Conservation (phyloP, 176 grass and related monocot species). For the Aegilops bicornis region DNA sequence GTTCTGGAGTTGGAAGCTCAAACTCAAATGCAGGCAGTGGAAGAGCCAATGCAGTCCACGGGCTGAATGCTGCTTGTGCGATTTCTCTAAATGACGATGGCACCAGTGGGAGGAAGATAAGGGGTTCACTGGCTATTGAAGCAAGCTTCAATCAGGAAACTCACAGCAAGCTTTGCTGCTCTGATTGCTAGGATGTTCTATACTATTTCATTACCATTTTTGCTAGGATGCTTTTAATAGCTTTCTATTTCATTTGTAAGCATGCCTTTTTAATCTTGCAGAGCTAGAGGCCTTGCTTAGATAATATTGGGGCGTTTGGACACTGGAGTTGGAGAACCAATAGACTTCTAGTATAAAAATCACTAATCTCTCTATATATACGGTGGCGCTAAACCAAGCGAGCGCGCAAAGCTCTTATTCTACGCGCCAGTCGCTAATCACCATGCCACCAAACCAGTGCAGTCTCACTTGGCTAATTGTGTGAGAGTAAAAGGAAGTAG, state of each 20-base stretch:
- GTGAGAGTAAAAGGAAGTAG: too few species aligned
- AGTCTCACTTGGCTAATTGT: too few species aligned
- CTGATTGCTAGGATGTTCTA: slow-evolving; percentile 10
- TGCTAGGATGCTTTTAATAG: neutral
- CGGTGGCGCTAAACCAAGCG: too few species aligned
- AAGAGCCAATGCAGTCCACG: neutral
- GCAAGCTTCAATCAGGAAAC: neutral
- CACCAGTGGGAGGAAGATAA: neutral
- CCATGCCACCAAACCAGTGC: too few species aligned
- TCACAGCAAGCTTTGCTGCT: neutral
- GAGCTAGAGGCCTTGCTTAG: neutral
- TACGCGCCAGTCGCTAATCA: too few species aligned
- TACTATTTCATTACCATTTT: neutral
- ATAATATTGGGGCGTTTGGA: neutral
- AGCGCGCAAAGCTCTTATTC: too few species aligned
- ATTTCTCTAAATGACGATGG: neutral
- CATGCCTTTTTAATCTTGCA: neutral
- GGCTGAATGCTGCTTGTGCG: neutral
- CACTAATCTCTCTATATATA: neutral
- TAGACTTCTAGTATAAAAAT: neutral
- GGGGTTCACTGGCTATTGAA: neutral
- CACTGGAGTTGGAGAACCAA: neutral
- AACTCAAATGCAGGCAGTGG: neutral
- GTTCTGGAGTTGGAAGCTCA: neutral
- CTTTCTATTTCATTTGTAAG: neutral